These are phyloP conservation scores for Amaranthus hypochondriacus DNA, from an alignment of 148 eudicot genomes.

Conservation along the genomic window DNA sequence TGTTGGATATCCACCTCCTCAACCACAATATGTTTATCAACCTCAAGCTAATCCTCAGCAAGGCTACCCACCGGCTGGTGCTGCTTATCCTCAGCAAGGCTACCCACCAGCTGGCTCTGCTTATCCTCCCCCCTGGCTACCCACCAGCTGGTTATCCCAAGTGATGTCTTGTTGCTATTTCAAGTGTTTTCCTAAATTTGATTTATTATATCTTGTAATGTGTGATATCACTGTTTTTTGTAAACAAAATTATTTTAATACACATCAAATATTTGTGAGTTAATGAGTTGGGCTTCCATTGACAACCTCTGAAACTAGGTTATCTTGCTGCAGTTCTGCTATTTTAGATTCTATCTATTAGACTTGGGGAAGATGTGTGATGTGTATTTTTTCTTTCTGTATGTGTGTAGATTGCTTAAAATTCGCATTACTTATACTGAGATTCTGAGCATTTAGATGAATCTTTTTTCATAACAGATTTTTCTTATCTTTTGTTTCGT, in stretches of 20 bases:
- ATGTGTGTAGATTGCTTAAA: not conserved
- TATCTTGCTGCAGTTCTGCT: not conserved
- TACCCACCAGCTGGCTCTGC: slow-evolving; percentile 32
- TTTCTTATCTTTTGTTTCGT: no score
- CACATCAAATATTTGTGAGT: slow-evolving; percentile 1
- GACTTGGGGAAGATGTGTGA: not conserved
- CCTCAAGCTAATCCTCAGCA: slow-evolving; percentile 42
- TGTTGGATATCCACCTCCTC: slow-evolving; percentile 57
- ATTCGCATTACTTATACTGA: not conserved
- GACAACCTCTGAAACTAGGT: slow-evolving; percentile 2
- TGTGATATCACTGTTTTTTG: slow-evolving; percentile 3
- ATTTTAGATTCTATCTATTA: slow-evolving; percentile 10
- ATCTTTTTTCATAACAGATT: no score
- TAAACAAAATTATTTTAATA: no score
- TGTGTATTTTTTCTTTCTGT: not conserved
- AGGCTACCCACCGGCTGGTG: slow-evolving; percentile 35
- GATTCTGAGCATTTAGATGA: not conserved
- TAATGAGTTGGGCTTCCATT: not conserved
- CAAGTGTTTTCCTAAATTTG: not conserved
- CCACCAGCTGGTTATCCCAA: slow-evolving; percentile 24
- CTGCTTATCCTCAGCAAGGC: slow-evolving; percentile 34
- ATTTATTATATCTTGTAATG: slow-evolving; percentile 5
- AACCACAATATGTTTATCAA: slow-evolving; percentile 37
- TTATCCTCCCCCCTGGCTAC: slow-evolving; percentile 5
- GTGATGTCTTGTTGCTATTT: not conserved